Conservation (phyloP, 768 basidiomycete species). For the Naganishia vishniacii region DNA sequence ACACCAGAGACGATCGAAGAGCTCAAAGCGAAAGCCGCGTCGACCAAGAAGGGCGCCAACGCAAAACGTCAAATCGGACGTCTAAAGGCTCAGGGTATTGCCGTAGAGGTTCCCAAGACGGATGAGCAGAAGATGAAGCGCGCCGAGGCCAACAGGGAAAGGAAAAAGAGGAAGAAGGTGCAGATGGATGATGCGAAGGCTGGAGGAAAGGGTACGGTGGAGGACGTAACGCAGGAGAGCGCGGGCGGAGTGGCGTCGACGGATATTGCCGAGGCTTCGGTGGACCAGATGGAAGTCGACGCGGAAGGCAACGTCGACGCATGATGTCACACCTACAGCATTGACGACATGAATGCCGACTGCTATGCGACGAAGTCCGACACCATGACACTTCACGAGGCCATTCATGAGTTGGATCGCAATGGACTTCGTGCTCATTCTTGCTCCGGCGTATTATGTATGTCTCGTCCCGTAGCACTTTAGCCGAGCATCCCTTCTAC, state of each 20-base stretch:
- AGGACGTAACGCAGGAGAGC: not conserved
- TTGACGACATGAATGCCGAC: no score
- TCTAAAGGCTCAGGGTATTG: conserved; percentile 40
- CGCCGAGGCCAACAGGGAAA: conserved; percentile 12
- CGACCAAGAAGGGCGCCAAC: conserved; percentile 19
- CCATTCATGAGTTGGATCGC: no score
- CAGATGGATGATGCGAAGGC: not conserved
- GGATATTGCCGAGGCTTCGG: not conserved
- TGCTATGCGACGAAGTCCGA: no score
- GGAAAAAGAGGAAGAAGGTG: conserved; percentile 16
- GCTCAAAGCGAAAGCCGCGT: conserved; percentile 19
- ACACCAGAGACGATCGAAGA: conserved; percentile 12
- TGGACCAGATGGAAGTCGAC: not conserved
- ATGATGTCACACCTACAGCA: not conserved
- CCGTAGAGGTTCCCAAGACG: conserved; percentile 29
- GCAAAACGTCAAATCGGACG: conserved; percentile 33
- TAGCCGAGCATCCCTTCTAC: no score
- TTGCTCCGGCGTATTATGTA: no score
- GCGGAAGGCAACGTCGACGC: not conserved
- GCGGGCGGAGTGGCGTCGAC: not conserved
- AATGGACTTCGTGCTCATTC: no score
- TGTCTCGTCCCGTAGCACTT: no score
- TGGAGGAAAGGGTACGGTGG: not conserved
- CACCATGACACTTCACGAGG: no score
- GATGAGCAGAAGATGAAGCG: conserved; percentile 7